Conservation (phyloP, 2,329 filamentous ascomycete species). For the Sporothrix sp. region DNA sequence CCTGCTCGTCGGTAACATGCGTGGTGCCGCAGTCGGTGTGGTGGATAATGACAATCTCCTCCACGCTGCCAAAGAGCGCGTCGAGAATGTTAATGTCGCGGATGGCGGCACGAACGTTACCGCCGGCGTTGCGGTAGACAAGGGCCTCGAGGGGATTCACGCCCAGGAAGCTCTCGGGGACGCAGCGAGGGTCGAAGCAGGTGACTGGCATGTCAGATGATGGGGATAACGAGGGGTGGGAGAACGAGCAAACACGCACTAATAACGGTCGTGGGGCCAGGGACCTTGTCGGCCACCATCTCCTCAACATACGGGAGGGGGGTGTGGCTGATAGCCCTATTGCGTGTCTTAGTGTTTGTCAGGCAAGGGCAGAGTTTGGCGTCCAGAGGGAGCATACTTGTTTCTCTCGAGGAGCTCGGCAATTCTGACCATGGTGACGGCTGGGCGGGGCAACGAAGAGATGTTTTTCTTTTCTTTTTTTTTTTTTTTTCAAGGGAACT, state of each 20-base stretch:
- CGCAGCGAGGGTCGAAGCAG: constrained; percentile 3
- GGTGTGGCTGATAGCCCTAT: neutral
- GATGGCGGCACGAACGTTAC: neutral
- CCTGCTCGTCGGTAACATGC: neutral
- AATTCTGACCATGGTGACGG: neutral
- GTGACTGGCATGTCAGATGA: neutral
- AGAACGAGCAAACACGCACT: neutral
- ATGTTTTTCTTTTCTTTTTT: no score
- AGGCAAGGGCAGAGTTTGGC: no score
- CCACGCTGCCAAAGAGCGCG: neutral
- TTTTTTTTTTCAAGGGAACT: no score
- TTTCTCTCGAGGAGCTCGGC: constrained; percentile 2
- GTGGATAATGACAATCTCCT: constrained; percentile 1
- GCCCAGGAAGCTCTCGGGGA: neutral
- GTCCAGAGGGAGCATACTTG: no score
- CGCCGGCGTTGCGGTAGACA: constrained; percentile 4
- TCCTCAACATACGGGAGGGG: neutral
- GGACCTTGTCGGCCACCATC: neutral
- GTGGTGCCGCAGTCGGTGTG: constrained; percentile 3
- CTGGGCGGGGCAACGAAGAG: no score
- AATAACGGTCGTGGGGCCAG: neutral
- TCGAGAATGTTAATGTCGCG: neutral
- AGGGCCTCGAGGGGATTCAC: neutral
- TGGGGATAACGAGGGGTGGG: neutral
- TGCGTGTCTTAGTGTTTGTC: neutral